These are phyloP conservation scores for Aspergillus sergii DNA, from an alignment of 2,329 filamentous ascomycete species.

Conservation along the genomic window DNA sequence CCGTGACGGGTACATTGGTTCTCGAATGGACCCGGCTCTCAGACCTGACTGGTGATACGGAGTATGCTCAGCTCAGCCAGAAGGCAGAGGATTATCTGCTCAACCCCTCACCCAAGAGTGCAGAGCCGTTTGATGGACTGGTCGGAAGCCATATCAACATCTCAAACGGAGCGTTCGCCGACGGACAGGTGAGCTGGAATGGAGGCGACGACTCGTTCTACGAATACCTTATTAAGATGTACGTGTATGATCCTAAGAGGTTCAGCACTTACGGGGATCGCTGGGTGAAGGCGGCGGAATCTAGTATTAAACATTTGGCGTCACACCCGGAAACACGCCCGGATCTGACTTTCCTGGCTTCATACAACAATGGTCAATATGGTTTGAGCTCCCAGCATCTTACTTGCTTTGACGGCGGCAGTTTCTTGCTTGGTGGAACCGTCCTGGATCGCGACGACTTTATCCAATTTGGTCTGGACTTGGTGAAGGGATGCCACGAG, in stretches of 20 bases:
- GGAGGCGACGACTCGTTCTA: constrained; percentile 81
- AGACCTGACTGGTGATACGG: constrained; percentile 69
- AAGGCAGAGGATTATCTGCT: constrained; percentile 72
- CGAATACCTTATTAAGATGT: constrained; percentile 93
- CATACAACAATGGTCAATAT: constrained; percentile 40
- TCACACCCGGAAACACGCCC: constrained; percentile 67
- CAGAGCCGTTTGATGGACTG: constrained; percentile 76
- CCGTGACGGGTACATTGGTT: constrained; percentile 75
- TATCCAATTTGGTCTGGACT: constrained; percentile 70
- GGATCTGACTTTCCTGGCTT: constrained; percentile 68
- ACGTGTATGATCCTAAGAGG: constrained; percentile 69
- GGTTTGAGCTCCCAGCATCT: constrained; percentile 53
- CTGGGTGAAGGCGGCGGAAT: constrained; percentile 76
- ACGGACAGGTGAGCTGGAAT: constrained; percentile 73
- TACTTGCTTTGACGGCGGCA: constrained; percentile 82
- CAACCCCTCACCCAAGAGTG: constrained; percentile 61
- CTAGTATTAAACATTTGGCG: constrained; percentile 70
- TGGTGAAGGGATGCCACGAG: constrained; percentile 72
- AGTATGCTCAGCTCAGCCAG: constrained; percentile 68
- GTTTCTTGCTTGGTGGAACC: constrained; percentile 79
- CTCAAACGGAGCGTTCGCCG: constrained; percentile 65
- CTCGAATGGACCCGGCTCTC: constrained; percentile 83
- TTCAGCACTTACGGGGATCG: constrained; percentile 70
- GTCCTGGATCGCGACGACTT: constrained; percentile 68
- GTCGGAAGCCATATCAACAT: constrained; percentile 70